Conservation (phyloP, 352 stramenopile genomes). For the Aphanomyces stellatus region DNA sequence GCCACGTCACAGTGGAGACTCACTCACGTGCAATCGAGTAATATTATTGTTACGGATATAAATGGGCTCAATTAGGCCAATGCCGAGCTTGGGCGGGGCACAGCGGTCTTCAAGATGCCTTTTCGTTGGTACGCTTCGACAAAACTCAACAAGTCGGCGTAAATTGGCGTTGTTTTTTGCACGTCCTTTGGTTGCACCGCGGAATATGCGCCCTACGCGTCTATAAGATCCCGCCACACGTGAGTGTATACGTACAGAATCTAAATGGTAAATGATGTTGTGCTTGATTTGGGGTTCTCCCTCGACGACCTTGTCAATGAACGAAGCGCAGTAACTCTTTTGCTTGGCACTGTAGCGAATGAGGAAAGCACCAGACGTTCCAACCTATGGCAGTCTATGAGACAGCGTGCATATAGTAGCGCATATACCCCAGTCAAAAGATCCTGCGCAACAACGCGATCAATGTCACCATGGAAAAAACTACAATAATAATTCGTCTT, state of each 20-base stretch:
- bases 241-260: constrained; percentile 3
- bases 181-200: constrained; percentile 42
- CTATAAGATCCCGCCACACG: no score
- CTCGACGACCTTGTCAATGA: constrained; percentile 45
- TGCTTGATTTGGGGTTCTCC: constrained; percentile 39
- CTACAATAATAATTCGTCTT: no score
- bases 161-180: constrained; percentile 39
- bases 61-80: no score
- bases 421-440: constrained; percentile 27
- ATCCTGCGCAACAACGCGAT: constrained; percentile 38
- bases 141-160: constrained; percentile 65
- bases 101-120: constrained; percentile 40
- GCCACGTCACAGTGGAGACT: no score
- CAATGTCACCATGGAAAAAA: constrained; percentile 71
- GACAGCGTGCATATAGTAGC: not conserved
- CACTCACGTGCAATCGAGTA: not conserved
- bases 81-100: constrained; percentile 23
- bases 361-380: constrained; percentile 43
- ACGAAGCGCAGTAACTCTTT: constrained; percentile 59
- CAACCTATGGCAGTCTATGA: not conserved
- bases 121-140: constrained; percentile 68
- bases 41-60: not conserved
- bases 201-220: constrained; percentile 45
- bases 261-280: constrained; percentile 65
- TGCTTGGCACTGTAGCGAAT: constrained; percentile 65